Conservation (phyloP, 2,329 filamentous ascomycete species). For the Chaetomium sp. region DNA sequence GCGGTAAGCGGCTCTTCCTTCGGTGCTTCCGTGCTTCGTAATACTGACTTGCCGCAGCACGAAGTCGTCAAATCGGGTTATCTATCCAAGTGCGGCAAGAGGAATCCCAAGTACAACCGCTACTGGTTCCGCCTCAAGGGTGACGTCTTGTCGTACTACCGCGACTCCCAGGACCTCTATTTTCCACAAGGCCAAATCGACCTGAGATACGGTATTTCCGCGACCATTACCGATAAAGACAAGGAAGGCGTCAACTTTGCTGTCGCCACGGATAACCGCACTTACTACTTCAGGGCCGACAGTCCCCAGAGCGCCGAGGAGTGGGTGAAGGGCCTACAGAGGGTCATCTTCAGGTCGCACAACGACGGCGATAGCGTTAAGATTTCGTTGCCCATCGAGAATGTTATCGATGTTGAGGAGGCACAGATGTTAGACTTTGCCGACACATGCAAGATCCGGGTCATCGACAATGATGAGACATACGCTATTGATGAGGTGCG, state of each 20-base stretch:
- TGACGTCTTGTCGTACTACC: slow-evolving; percentile 88
- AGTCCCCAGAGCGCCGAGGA: slow-evolving; percentile 86
- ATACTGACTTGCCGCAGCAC: slow-evolving; percentile 51
- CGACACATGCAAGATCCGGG: slow-evolving; percentile 89
- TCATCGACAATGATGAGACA: slow-evolving; percentile 91
- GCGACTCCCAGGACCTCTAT: slow-evolving; percentile 80
- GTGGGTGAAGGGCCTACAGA: slow-evolving; percentile 92
- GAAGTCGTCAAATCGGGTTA: slow-evolving; percentile 83
- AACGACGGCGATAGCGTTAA: slow-evolving; percentile 98
- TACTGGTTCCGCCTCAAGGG: slow-evolving; percentile 95
- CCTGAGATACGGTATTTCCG: slow-evolving; percentile 86
- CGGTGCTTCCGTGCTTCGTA: neutral
- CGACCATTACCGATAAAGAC: slow-evolving; percentile 73
- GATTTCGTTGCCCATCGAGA: slow-evolving; percentile 85
- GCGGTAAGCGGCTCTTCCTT: slow-evolving; percentile 57
- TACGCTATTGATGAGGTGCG: slow-evolving; percentile 90
- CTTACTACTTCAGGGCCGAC: slow-evolving; percentile 86
- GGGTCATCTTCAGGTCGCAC: slow-evolving; percentile 92
- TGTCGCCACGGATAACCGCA: slow-evolving; percentile 78
- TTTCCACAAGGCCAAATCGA: slow-evolving; percentile 92
- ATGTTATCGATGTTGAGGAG: slow-evolving; percentile 90
- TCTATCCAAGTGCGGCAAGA: slow-evolving; percentile 82
- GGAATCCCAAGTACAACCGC: slow-evolving; percentile 82
- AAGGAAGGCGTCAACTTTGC: slow-evolving; percentile 78
- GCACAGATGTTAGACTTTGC: slow-evolving; percentile 88